These are phyloP conservation scores for Hypoxylon subgilvum DNA, from an alignment of 495 filamentous ascomycete genomes.

Conservation along the genomic window DNA sequence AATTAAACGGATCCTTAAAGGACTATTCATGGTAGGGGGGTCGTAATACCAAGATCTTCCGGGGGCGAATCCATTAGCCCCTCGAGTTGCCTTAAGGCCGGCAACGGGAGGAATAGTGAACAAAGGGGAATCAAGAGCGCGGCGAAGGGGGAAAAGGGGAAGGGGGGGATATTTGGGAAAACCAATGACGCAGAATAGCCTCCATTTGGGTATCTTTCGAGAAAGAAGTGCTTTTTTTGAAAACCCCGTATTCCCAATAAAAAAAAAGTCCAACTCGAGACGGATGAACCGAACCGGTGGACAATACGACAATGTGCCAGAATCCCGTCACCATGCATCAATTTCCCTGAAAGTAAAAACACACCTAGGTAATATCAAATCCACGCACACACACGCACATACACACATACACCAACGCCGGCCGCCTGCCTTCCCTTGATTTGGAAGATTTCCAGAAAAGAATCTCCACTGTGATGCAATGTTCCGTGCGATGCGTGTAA, in stretches of 20 bases:
- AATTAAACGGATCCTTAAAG: constrained; percentile 31
- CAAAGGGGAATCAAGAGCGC: constrained; percentile 27
- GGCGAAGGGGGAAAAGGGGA: constrained; percentile 10
- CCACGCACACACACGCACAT: constrained; percentile 19
- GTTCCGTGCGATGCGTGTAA: constrained; percentile 34
- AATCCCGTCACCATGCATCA: constrained; percentile 32
- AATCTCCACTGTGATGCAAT: constrained; percentile 37
- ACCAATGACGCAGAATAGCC: constrained; percentile 39
- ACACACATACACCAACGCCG: constrained; percentile 29
- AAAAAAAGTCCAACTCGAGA: constrained; percentile 30
- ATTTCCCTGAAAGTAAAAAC: constrained; percentile 33
- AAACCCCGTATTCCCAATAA: constrained; percentile 37
- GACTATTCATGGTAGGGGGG: constrained; percentile 17
- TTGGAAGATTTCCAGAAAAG: constrained; percentile 22
- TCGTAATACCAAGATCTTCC: constrained; percentile 35
- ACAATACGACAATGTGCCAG: constrained; percentile 22
- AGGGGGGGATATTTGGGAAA: constrained; percentile 6
- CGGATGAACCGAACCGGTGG: constrained; percentile 14
- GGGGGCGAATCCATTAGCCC: constrained; percentile 35
- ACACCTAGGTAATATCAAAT: constrained; percentile 15
- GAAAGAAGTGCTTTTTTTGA: constrained; percentile 35
- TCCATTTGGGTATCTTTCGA: constrained; percentile 42
- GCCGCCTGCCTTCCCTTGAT: constrained; percentile 26
- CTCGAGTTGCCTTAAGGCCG: background rate
- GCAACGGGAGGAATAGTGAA: constrained; percentile 17